Evolutionary conservation across 139 green algal species (phyloP), one percentile per base, ranked within the genome.

Genomic region (Chlamydomonas eustigma): DNA sequence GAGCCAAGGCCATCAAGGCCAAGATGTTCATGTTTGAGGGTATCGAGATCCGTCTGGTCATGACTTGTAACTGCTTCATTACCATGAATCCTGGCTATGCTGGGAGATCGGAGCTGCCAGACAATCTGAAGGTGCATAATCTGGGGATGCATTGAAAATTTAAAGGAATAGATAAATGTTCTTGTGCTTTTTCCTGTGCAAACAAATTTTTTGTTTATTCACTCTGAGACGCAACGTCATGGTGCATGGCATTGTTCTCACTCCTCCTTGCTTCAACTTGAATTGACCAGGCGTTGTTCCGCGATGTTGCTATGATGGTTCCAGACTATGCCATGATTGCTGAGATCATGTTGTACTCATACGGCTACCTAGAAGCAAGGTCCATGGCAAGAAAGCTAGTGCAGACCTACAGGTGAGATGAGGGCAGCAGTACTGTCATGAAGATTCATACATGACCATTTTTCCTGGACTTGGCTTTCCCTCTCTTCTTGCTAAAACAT

Each of bases 331-430:
- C 84, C 51, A 88, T 95, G 78, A 95, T 93, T 69, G 76, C 81
- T 4, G 90, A 95, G 80, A 93, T 93, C 83, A 93, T 91, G 77
- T 85, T 94, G 1, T 93, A 91, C 83, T 88, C 78, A 39, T 90
- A 85, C 74, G 90, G 88, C 52, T 93, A 91, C 80, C 87, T 91
- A 51, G 82, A 90, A 39, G 88, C 86, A 1, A 84, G 89, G 32
- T 75, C 78, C 74, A 91, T 94, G 86, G 85, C 85, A 0, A 82
- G 81, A 58, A 94, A 94, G 82, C 92, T 94, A 79, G 90, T 94
- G 69, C 88, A 91, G 77, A 94, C 90, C 2, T 94, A 93, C 87
- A 88, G 64, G 64, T 72, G 35, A 94, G 90, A 84, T 91, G 81
- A 2, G 90, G 94, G 82, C 90, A 95, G 83, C 88, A 94, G 71